phyloP scores from a whole-genome alignment of 441 rosid genomes.

The Raphanus hybrid region DNA sequence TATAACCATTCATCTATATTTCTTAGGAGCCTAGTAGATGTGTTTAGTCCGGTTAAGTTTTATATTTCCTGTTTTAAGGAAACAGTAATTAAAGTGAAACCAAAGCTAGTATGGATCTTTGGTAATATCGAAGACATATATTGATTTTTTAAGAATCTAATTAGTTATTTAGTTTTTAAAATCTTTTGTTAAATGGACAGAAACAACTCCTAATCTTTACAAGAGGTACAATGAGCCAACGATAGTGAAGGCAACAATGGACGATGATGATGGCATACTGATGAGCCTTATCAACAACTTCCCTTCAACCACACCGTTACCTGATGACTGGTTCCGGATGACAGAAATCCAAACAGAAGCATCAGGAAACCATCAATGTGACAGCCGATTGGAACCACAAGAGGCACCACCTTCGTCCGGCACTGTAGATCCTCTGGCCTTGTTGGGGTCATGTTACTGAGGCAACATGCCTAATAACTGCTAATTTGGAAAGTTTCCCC shows the following conservation, averaged over 20 bases:
- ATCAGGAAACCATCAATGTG: constrained; percentile 24
- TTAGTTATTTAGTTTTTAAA: background rate
- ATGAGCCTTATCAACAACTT: constrained; percentile 63
- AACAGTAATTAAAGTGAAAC: background rate
- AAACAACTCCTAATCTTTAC: constrained; percentile 36
- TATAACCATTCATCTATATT: background rate
- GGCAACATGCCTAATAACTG: constrained; percentile 67
- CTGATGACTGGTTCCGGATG: constrained; percentile 64
- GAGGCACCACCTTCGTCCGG: constrained; percentile 9
- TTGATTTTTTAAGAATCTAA: background rate
- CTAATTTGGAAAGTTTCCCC: constrained; percentile 31
- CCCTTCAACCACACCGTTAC: constrained; percentile 58
- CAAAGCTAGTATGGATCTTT: constrained; percentile 6
- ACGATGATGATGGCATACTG: constrained; percentile 49
- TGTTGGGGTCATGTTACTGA: constrained; percentile 52
- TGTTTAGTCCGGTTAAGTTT: background rate
- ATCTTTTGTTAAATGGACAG: constrained; percentile 37
- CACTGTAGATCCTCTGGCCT: constrained; percentile 37
- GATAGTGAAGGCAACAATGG: constrained; percentile 55
- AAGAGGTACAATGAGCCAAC: constrained; percentile 44
- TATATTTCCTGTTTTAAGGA: background rate
- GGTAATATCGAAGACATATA: constrained; percentile 19
- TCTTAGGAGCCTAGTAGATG: background rate
- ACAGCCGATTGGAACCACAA: constrained; percentile 24
- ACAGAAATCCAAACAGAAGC: constrained; percentile 24